These are phyloP conservation scores for Hanseniaspora pseudoguilliermondii DNA, from an alignment of 805 yeast genomes.

Conservation along the genomic window DNA sequence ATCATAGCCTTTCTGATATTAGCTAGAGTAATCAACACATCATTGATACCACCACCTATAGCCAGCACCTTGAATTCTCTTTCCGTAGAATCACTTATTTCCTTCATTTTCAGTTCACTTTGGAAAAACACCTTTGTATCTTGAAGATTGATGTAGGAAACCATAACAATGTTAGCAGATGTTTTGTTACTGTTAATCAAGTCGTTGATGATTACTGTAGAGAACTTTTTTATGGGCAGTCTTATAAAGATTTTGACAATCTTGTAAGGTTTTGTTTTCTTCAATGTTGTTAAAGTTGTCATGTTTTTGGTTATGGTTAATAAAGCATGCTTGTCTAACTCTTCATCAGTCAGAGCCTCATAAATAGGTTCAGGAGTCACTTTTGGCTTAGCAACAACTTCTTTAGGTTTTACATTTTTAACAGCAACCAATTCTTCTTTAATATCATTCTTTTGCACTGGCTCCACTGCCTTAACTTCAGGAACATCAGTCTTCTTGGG, in stretches of 20 bases:
- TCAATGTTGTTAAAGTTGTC: background rate
- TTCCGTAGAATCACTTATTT: background rate
- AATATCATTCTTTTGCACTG: background rate
- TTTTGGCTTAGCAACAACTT: background rate
- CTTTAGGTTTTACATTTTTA: background rate
- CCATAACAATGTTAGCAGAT: conserved; percentile 26
- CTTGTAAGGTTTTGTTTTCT: conserved; percentile 19
- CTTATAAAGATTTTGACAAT: conserved; percentile 25
- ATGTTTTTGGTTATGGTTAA: conserved; percentile 8
- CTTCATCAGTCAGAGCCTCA: background rate
- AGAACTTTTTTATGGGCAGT: conserved; percentile 24
- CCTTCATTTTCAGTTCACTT: background rate
- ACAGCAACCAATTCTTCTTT: background rate
- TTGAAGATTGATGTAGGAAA: conserved; percentile 23
- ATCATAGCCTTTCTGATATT: conserved; percentile 7
- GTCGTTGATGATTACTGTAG: conserved; percentile 17
- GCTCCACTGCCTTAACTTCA: background rate
- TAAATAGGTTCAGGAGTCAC: background rate
- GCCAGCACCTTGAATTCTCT: conserved; percentile 12
- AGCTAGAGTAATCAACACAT: background rate
- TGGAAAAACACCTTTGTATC: background rate
- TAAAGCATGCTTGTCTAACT: conserved; percentile 5
- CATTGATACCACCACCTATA: conserved; percentile 11
- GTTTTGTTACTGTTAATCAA: conserved; percentile 16
- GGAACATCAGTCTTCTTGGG: background rate